Conservation (phyloP, 2,329 filamentous ascomycete species). For the Setomelanomma holmii region DNA sequence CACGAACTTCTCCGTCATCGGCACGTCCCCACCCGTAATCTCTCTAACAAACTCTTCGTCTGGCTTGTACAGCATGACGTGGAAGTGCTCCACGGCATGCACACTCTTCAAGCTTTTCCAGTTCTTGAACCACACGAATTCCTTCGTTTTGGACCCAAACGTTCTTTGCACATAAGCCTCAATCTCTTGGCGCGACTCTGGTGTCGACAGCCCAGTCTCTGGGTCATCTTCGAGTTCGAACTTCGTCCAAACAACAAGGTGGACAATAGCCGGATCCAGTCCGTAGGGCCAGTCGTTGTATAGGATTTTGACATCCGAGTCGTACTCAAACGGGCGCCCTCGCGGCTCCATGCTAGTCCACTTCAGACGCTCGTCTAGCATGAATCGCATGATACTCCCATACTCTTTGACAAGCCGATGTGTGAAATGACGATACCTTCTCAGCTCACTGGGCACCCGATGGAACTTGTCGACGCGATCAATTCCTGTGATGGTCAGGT, state of each 20-base stretch:
- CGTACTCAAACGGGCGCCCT: constrained; percentile 53
- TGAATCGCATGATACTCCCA: constrained; percentile 80
- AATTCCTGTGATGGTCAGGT: constrained; percentile 46
- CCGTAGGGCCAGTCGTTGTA: constrained; percentile 97
- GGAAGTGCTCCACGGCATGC: constrained; percentile 88
- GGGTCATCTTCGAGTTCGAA: constrained; percentile 77
- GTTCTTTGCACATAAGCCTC: constrained; percentile 72
- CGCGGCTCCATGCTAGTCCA: constrained; percentile 65
- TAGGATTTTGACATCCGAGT: constrained; percentile 74
- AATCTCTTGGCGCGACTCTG: constrained; percentile 68
- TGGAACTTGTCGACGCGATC: constrained; percentile 81
- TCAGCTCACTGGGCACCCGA: constrained; percentile 76
- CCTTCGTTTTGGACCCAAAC: constrained; percentile 65
- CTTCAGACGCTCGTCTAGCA: constrained; percentile 71
- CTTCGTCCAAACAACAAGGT: constrained; percentile 93
- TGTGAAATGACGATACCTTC: constrained; percentile 77
- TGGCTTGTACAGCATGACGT: constrained; percentile 86
- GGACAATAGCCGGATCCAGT: constrained; percentile 76
- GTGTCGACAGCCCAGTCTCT: constrained; percentile 70
- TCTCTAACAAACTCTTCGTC: constrained; percentile 71
- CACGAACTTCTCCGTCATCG: constrained; percentile 54
- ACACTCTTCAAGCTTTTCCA: constrained; percentile 86
- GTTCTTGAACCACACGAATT: constrained; percentile 84
- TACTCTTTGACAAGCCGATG: constrained; percentile 69
- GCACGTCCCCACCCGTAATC: constrained; percentile 77